Conservation (phyloP, 345 rosid species). For the Euclidium syriacum region DNA sequence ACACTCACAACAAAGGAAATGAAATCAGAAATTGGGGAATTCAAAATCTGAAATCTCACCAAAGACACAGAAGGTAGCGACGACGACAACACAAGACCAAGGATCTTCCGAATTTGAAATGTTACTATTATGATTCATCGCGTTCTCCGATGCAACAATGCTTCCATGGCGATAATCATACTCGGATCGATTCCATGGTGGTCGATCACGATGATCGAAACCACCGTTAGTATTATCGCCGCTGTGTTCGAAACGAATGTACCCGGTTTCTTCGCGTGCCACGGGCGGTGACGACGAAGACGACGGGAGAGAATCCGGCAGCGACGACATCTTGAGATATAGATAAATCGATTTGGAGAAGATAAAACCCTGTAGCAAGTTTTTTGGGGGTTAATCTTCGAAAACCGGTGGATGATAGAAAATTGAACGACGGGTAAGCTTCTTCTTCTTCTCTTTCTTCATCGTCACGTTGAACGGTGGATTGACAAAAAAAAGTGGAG, state of each 20-base stretch:
- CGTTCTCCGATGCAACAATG: slow-evolving; percentile 36
- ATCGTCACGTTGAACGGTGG: slow-evolving; percentile 36
- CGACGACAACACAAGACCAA: slow-evolving; percentile 84
- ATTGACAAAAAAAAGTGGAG: slow-evolving; percentile 6
- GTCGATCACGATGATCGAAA: slow-evolving; percentile 32
- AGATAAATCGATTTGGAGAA: not conserved
- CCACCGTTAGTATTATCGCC: slow-evolving; percentile 28
- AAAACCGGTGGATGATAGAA: slow-evolving; percentile 6
- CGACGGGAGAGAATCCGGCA: slow-evolving; percentile 39
- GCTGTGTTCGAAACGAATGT: slow-evolving; percentile 28
- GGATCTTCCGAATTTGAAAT: slow-evolving; percentile 57
- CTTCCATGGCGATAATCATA: slow-evolving; percentile 42
- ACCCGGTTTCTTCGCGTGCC: slow-evolving; percentile 45
- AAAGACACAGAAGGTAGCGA: slow-evolving; percentile 83
- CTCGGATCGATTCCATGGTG: slow-evolving; percentile 37
- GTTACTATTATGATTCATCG: not conserved
- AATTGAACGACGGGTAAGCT: slow-evolving; percentile 32
- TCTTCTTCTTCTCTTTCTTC: slow-evolving; percentile 25
- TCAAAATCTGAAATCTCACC: too few relatives aligned
- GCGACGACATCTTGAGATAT: slow-evolving; percentile 39
- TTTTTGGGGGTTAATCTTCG: slow-evolving; percentile 8
- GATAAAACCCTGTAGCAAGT: slow-evolving; percentile 31
- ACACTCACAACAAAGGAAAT: not conserved
- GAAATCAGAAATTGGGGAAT: too few relatives aligned
- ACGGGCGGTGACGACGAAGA: slow-evolving; percentile 34